These are phyloP conservation scores for rapeseed (Brassica napus) DNA, from an alignment of 345 rosid genomes.

Conservation along the genomic window DNA sequence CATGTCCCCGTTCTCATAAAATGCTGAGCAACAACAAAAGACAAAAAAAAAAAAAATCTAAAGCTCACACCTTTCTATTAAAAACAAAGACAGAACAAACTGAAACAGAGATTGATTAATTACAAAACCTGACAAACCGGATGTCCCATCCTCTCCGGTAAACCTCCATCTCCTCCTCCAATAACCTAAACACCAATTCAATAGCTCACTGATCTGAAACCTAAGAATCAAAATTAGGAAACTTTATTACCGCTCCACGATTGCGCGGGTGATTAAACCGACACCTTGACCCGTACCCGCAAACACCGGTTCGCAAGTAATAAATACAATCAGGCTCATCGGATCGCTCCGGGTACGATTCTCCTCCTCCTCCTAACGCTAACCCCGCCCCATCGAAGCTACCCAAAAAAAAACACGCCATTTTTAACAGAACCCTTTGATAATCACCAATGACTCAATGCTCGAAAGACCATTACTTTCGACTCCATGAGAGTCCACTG, in stretches of 20 bases:
- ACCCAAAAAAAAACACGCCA: constrained; percentile 12
- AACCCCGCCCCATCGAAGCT: constrained; percentile 58
- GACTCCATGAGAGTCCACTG: constrained; percentile 65
- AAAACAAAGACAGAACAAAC: background rate
- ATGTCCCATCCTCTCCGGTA: constrained; percentile 80
- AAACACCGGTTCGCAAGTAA: constrained; percentile 79
- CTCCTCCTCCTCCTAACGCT: constrained; percentile 44
- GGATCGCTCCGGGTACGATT: constrained; percentile 77
- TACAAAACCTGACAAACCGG: constrained; percentile 84
- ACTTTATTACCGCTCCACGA: constrained; percentile 62
- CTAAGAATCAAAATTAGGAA: constrained; percentile 1
- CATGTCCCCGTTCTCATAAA: constrained; percentile 92
- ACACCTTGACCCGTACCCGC: constrained; percentile 86
- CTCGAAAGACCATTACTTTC: constrained; percentile 49
- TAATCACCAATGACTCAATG: constrained; percentile 41
- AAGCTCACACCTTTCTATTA: background rate
- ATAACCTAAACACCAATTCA: constrained; percentile 50
- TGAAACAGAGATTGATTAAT: background rate
- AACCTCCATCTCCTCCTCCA: constrained; percentile 56
- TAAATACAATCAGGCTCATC: constrained; percentile 79
- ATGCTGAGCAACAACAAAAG: constrained; percentile 48
- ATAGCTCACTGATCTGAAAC: constrained; percentile 15
- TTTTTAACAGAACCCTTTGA: constrained; percentile 12
- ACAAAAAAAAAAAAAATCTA: background rate
- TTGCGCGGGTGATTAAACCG: constrained; percentile 97